A percentile compares a stretch with the other conserved stretches of the same genome.
phyloP scores from a whole-genome alignment of 1,284 basidiomycete genomes.

The Cryptococcus sp. region DNA sequence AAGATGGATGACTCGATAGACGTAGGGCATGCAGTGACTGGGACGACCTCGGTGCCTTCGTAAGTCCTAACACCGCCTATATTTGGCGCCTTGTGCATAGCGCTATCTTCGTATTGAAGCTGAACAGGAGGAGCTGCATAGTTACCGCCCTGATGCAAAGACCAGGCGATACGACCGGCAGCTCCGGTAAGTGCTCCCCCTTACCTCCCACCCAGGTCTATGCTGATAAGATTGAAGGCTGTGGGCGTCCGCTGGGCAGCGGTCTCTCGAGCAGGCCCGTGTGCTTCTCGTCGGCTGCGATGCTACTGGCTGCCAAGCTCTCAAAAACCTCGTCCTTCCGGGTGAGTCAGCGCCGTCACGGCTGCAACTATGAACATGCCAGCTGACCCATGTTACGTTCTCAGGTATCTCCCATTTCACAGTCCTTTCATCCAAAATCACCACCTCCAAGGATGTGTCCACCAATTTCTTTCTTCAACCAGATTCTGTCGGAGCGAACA shows the following conservation, averaged over 20 bases:
- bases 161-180: constrained; percentile 88
- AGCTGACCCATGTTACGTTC: not conserved
- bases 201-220: not conserved
- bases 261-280: constrained; percentile 79
- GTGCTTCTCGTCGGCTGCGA: constrained; percentile 76
- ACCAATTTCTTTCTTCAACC: constrained; percentile 93
- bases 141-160: constrained; percentile 69
- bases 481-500: constrained; percentile 70
- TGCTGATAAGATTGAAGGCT: constrained; percentile 57
- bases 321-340: constrained; percentile 94
- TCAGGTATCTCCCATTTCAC: constrained; percentile 81
- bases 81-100: too few relatives aligned
- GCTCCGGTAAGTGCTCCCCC: constrained; percentile 61
- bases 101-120: not conserved
- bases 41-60: constrained; percentile 33
- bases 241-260: constrained; percentile 92
- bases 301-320: constrained; percentile 75
- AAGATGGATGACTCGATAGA: constrained; percentile 47
- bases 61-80: constrained; percentile 22
- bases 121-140: constrained; percentile 8
- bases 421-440: constrained; percentile 66
- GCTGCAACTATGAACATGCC: not conserved
- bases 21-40: constrained; percentile 34
- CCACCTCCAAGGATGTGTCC: constrained; percentile 73
- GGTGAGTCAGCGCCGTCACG: constrained; percentile 50